Evolutionary conservation across 805 yeast species (phyloP), one percentile per base, ranked within the genome.

Genomic region (Geotrichum ghanense): DNA sequence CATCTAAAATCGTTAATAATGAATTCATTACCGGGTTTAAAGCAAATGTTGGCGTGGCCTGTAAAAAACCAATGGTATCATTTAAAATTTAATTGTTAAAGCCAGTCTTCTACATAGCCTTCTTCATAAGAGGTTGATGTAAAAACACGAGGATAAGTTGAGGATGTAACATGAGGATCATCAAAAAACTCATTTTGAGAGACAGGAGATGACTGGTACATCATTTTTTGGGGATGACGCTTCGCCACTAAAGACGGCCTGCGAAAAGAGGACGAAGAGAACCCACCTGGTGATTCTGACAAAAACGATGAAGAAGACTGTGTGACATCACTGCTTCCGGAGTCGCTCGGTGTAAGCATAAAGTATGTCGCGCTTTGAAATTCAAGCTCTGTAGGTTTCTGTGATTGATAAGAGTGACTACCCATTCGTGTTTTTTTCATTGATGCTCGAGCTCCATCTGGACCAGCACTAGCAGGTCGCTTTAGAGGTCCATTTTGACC

Each of bases 231-330:
- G 12, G 37, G 12, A 6, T 9, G 37, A 19, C 37, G 37, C 16
- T 31, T 31, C 12, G 37, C 16, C 37, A 19, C 37, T 31, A 19
- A 31, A 10, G 37, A 31, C 37, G 37, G 37, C 37, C 37, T 31
- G 37, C 37, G 37, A 19, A 31, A 31, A 16, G 37, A 31, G 19
- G 37, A 31, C 37, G 37, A 31, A 12, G 37, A 31, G 16, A 31
- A 31, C 12, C 37, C 37, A 10, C 37, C 37, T 31, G 37, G 37
- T 6, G 37, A 31, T 31, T 31, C 37, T n/a, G 37, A 31, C 37
- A 31, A 31, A 19, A 31, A 31, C n/a, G n/a, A n/a, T n/a, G n/a
- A n/a, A n/a, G n/a, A n/a, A 5, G 37, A 31, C 17, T 31, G 37
- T 6, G 37, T 31, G 14, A 31, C 16, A 19, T 31, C 37, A 12